These are phyloP conservation scores for Phytophthora litchii DNA, from an alignment of 352 stramenopile species.

Conservation along the genomic window DNA sequence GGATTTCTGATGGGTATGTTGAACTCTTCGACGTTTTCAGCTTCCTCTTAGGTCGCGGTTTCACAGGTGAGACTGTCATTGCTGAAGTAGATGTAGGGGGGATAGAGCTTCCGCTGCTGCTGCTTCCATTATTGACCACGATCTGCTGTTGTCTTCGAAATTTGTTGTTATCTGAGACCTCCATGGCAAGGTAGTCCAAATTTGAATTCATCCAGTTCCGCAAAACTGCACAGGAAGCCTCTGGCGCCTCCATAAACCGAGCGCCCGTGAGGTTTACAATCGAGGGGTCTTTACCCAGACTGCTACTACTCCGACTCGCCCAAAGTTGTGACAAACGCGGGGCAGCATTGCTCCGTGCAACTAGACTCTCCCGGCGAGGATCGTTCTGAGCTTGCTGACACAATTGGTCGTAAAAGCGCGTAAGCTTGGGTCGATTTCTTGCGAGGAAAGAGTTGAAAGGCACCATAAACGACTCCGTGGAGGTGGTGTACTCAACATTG, in stretches of 20 bases:
- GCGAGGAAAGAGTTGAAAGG: slow-evolving; percentile 78
- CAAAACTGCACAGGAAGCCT: slow-evolving; percentile 54
- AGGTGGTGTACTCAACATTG: slow-evolving; percentile 69
- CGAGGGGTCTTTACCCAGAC: slow-evolving; percentile 35
- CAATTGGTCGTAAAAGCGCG: slow-evolving; percentile 78
- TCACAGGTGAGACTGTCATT: slow-evolving; percentile 31
- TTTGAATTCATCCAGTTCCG: slow-evolving; percentile 59
- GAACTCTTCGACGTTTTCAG: slow-evolving; percentile 60
- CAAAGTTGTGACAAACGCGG: slow-evolving; percentile 76
- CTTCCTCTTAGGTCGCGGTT: slow-evolving; percentile 42
- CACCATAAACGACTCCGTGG: slow-evolving; percentile 77
- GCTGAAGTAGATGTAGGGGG: slow-evolving; percentile 29
- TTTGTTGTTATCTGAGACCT: slow-evolving; percentile 62
- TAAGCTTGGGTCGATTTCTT: slow-evolving; percentile 60
- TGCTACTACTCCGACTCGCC: slow-evolving; percentile 42
- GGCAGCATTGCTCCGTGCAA: slow-evolving; percentile 56
- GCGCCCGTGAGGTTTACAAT: slow-evolving; percentile 51
- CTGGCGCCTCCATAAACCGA: slow-evolving; percentile 40
- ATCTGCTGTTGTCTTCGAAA: slow-evolving; percentile 51
- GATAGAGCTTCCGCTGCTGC: slow-evolving; percentile 26
- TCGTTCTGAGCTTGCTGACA: slow-evolving; percentile 73
- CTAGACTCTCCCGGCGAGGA: slow-evolving; percentile 64
- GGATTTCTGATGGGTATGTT: slow-evolving; percentile 33
- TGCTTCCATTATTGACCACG: slow-evolving; percentile 37
- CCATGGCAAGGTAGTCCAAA: slow-evolving; percentile 49